A percentile compares a stretch with the other conserved stretches of the same genome.
Evolutionary conservation across 495 filamentous ascomycete species (phyloP).

Genomic region (Lindgomyces ingoldianus): DNA sequence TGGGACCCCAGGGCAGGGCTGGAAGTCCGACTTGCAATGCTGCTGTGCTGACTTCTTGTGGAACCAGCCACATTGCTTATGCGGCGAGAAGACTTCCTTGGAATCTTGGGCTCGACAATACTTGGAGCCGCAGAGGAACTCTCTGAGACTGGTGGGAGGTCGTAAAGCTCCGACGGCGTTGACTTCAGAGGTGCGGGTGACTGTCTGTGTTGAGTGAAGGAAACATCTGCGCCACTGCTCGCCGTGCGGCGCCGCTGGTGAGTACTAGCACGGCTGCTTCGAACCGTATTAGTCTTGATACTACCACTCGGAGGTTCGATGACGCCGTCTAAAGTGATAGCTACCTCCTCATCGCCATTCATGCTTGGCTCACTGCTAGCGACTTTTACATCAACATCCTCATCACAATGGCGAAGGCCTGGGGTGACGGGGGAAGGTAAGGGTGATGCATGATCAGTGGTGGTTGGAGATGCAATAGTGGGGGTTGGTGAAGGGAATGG

Average conservation of each 20-base stretch:
- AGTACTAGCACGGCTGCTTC: neutral
- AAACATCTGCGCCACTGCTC: conserved; percentile 28
- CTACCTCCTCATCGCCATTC: conserved; percentile 26
- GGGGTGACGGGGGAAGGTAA: conserved; percentile 37
- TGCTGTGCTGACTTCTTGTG: conserved; percentile 4
- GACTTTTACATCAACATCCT: conserved; percentile 35
- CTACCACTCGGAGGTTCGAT: conserved; percentile 17
- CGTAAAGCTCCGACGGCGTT: neutral
- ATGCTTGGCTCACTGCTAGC: conserved; percentile 35
- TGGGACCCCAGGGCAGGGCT: neutral
- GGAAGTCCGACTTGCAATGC: too few species aligned
- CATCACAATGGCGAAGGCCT: conserved; percentile 27
- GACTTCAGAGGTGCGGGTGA: neutral
- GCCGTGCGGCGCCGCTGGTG: conserved; percentile 34
- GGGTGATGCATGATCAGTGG: conserved; percentile 30
- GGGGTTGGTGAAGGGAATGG: conserved; percentile 28
- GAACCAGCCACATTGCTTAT: neutral
- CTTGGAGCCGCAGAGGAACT: neutral
- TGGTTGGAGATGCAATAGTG: conserved; percentile 28
- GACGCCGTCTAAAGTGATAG: conserved; percentile 14
- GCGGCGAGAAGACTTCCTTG: conserved; percentile 15
- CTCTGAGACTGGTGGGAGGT: conserved; percentile 10
- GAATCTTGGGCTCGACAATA: conserved; percentile 5
- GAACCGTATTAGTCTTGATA: conserved; percentile 14
- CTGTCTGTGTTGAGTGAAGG: conserved; percentile 7